phyloP scores from a whole-genome alignment of 2,329 filamentous ascomycete species.

The Colletotrichum endophyticum region DNA sequence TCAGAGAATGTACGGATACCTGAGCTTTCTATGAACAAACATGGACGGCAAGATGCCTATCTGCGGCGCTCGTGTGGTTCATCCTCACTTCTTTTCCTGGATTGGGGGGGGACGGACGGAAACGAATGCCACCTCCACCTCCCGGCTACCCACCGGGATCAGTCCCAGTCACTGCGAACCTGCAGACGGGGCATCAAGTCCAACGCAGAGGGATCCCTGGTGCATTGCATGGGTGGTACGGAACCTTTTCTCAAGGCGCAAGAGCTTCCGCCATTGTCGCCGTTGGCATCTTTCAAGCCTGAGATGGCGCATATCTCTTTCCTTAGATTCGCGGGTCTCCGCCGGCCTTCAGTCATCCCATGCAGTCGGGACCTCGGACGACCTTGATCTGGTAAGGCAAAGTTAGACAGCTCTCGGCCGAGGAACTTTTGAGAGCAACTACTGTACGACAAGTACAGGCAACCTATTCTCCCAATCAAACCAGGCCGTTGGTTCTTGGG shows the following conservation, averaged over 20 bases:
- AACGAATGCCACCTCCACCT: neutral
- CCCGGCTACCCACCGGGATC: neutral
- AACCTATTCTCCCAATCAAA: neutral
- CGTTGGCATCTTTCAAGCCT: neutral
- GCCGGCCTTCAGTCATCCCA: neutral
- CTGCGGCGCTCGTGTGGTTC: neutral
- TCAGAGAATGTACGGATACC: neutral
- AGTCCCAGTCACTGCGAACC: neutral
- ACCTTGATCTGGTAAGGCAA: constrained; percentile 2
- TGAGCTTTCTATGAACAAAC: neutral
- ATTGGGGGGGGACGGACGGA: neutral
- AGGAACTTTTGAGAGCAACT: neutral
- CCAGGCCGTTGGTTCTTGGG: neutral
- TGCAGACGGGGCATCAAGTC: neutral
- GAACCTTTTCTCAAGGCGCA: neutral
- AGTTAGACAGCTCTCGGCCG: neutral
- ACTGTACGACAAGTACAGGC: neutral
- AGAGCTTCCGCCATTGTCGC: neutral
- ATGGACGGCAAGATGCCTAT: neutral
- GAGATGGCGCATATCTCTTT: neutral
- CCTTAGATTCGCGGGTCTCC: neutral
- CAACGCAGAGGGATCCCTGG: neutral
- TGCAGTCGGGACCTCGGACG: neutral
- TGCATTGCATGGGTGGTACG: neutral
- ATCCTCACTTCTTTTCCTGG: neutral